phyloP scores from a whole-genome alignment of 331 rosid genomes.

The Quercus tomentella region DNA sequence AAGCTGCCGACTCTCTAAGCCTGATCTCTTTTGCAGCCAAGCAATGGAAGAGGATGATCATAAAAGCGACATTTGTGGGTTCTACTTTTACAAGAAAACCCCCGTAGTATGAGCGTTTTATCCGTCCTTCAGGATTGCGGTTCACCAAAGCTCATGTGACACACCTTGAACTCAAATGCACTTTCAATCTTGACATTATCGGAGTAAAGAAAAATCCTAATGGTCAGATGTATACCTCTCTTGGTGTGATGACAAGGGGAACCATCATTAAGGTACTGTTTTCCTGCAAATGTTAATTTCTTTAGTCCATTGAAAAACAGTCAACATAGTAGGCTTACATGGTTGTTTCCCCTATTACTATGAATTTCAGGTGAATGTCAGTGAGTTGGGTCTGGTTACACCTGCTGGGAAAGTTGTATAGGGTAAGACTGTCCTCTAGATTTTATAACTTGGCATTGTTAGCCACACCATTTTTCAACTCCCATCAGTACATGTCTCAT shows the following conservation, averaged over 20 bases:
- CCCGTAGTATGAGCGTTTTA: conserved; percentile 79
- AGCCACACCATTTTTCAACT: neutral
- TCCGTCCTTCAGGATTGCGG: conserved; percentile 77
- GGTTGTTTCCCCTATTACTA: conserved; percentile 2
- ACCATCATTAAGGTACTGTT: conserved; percentile 77
- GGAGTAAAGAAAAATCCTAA: conserved; percentile 98
- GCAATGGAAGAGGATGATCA: conserved; percentile 95
- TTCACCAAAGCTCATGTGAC: conserved; percentile 93
- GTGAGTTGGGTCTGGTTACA: conserved; percentile 90
- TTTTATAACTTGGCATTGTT: neutral
- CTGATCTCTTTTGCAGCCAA: conserved; percentile 50
- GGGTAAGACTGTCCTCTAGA: conserved; percentile 43
- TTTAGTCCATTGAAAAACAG: neutral
- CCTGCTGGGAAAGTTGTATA: conserved; percentile 93
- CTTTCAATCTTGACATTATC: conserved; percentile 86
- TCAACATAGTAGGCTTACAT: neutral
- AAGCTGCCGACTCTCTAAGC: neutral
- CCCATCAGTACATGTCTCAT: neutral
- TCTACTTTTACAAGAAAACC: conserved; percentile 89
- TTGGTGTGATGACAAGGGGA: conserved; percentile 89
- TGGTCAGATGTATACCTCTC: conserved; percentile 86
- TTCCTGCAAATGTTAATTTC: neutral
- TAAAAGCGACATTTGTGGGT: conserved; percentile 92
- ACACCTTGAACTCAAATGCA: conserved; percentile 90
- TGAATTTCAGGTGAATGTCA: conserved; percentile 73